A percentile compares a stretch with the other conserved stretches of the same genome.
These are phyloP conservation scores for Elongisporangium senticosum DNA, from an alignment of 352 stramenopile species.

Conservation along the genomic window DNA sequence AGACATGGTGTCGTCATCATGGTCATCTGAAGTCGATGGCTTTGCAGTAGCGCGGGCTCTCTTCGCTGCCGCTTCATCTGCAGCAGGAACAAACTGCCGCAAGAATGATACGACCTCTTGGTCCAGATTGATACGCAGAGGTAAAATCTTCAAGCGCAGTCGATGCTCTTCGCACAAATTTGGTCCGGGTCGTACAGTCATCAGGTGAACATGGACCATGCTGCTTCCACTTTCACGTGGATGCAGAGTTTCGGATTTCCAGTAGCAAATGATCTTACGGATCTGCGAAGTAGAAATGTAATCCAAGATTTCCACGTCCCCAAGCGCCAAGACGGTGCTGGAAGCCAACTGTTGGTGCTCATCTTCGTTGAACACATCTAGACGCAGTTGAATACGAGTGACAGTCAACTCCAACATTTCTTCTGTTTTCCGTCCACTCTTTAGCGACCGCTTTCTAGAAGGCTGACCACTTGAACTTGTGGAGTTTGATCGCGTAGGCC, in stretches of 20 bases:
- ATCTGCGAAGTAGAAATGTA: conserved; percentile 89
- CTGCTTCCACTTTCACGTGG: conserved; percentile 80
- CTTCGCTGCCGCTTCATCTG: conserved; percentile 13
- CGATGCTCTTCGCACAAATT: conserved; percentile 83
- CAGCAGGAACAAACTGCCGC: conserved; percentile 68
- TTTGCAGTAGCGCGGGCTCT: not conserved
- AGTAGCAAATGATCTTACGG: conserved; percentile 88
- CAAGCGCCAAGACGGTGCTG: conserved; percentile 67
- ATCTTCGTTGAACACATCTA: conserved; percentile 82
- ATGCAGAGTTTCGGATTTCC: conserved; percentile 81
- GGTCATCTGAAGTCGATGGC: conserved; percentile 5
- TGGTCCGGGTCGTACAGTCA: conserved; percentile 67
- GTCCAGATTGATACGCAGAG: conserved; percentile 80
- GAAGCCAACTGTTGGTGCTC: conserved; percentile 67
- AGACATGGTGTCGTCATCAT: conserved; percentile 25
- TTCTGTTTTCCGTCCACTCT: conserved; percentile 80
- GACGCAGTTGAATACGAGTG: conserved; percentile 72
- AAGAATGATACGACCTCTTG: conserved; percentile 86
- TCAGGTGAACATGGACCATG: conserved; percentile 76
- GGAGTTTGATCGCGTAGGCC: conserved; percentile 15
- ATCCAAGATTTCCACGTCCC: conserved; percentile 81
- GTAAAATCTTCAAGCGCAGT: conserved; percentile 67
- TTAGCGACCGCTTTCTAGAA: conserved; percentile 55
- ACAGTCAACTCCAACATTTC: conserved; percentile 85
- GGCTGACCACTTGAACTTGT: conserved; percentile 15